Conservation (phyloP, 2,329 filamentous ascomycete genomes). For the Sordariomycetes sp. region DNA sequence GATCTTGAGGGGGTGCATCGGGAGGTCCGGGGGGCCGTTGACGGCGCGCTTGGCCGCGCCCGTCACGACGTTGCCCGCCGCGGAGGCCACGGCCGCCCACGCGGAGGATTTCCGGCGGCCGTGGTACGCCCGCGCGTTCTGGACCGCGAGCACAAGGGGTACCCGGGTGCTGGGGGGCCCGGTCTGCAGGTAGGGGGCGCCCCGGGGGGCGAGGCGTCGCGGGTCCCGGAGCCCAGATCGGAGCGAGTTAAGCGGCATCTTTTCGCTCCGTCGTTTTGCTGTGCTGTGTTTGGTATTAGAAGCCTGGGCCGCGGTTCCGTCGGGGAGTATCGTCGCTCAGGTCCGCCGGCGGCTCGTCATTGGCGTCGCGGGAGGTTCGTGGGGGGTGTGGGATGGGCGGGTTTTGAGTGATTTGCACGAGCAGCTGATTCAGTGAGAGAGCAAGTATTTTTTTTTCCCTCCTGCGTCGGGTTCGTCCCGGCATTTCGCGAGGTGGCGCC, state of each 20-base stretch:
- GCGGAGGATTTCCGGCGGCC: constrained; percentile 40
- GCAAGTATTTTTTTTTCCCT: background rate
- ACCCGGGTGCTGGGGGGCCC: background rate
- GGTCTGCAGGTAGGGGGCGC: background rate
- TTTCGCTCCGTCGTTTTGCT: background rate
- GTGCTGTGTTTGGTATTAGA: background rate
- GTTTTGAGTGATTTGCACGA: background rate
- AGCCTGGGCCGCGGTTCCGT: background rate
- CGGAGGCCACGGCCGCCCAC: constrained; percentile 56
- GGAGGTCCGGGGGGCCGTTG: constrained; percentile 1
- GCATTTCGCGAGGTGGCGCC: background rate
- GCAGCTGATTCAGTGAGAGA: background rate
- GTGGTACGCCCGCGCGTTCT: constrained; percentile 16
- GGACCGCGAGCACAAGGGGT: background rate
- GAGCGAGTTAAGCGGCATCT: background rate
- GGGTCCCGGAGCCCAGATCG: background rate
- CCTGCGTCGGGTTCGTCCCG: background rate
- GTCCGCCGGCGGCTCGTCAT: background rate
- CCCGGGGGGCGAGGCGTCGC: background rate
- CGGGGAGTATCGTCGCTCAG: background rate
- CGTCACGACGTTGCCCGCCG: constrained; percentile 54
- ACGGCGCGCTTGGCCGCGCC: constrained; percentile 43
- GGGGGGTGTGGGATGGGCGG: background rate
- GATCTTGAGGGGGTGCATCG: constrained; percentile 69
- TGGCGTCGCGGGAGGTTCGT: background rate